These are phyloP conservation scores for Chenopodium berlandieri DNA, from an alignment of 148 eudicot genomes.

Conservation along the genomic window DNA sequence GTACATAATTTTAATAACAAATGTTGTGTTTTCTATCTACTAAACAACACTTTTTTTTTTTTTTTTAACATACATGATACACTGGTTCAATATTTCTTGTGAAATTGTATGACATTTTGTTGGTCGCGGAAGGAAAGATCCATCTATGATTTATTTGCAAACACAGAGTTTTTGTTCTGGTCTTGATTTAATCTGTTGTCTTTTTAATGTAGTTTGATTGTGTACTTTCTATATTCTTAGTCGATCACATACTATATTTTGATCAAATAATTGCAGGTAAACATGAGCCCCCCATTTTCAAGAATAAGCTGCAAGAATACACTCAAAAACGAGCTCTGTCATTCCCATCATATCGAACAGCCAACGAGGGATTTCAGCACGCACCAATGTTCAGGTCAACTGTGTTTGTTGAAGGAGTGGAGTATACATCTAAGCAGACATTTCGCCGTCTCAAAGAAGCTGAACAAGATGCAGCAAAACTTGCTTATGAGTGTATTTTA, in stretches of 20 bases:
- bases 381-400: slow-evolving; percentile 26
- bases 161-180: background rate
- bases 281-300: slow-evolving; percentile 19
- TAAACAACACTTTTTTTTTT: background rate
- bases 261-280: slow-evolving; percentile 1
- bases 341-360: slow-evolving; percentile 31
- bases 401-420: slow-evolving; percentile 29
- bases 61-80: background rate
- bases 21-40: background rate
- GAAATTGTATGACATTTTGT: background rate
- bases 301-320: slow-evolving; percentile 31
- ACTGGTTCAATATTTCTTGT: background rate
- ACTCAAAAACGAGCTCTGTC: slow-evolving; percentile 25
- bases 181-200: background rate
- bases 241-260: background rate
- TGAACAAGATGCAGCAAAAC: slow-evolving; percentile 30
- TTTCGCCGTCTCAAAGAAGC: slow-evolving; percentile 29
- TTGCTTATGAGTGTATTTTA: slow-evolving; percentile 28
- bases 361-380: slow-evolving; percentile 28
- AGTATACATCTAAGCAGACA: slow-evolving; percentile 28
- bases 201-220: background rate
- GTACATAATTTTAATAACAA: background rate
- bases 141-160: background rate
- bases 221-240: background rate
- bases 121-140: background rate